Evolutionary conservation across 2,329 filamentous ascomycete species (phyloP), one percentile per base, ranked within the genome.

Genomic region (Eutypa lata): DNA sequence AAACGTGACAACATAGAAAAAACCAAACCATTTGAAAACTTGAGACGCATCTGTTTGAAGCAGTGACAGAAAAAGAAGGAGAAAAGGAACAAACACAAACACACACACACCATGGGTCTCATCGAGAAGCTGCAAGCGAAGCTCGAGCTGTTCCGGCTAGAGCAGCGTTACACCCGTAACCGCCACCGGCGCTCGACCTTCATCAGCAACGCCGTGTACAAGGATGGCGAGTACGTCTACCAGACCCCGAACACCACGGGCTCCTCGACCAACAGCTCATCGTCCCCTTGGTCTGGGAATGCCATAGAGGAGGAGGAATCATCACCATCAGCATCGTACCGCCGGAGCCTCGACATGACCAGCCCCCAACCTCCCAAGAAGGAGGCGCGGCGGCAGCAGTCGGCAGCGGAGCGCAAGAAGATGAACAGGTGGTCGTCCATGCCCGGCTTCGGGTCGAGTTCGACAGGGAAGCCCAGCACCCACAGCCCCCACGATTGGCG

Each of bases 211-310:
- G 93, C 91, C 28, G 82, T 90, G 70, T 97, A 97, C 73, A 89
- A 97, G 59, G 90, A 97, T 69, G 94, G 92, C 73, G 93, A 97
- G 77, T 97, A 97, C 76, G 80, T 96, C 71, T 95, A 91, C 79
- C 80, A 85, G 67, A 83, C 79, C 0, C 82, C 83, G 57, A 79
- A 73, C 71, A 76, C 76, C 49, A 84, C 81, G 1, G 81, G 81
- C 52, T 83, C 80, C 18, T 83, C 80, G 5, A 75, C 72, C 43
- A 70, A 67, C 51, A 62, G 64, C 33, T 57, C 53, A 7, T 52
- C 49, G 33, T 61, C 63, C 13, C 48, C 55, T 21, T 59, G 60
- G 3, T 62, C 64, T 18, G 55, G 60, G 7, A 38, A 38, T 16
- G 35, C 6, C 35, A 18, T 54, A n/a, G 55, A 62, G 14, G 52